A percentile compares a stretch with the other conserved stretches of the same genome.
Evolutionary conservation across 225 moss, liverwort and hornwort genomes (phyloP).

Genomic region (Anthoceros angustus): DNA sequence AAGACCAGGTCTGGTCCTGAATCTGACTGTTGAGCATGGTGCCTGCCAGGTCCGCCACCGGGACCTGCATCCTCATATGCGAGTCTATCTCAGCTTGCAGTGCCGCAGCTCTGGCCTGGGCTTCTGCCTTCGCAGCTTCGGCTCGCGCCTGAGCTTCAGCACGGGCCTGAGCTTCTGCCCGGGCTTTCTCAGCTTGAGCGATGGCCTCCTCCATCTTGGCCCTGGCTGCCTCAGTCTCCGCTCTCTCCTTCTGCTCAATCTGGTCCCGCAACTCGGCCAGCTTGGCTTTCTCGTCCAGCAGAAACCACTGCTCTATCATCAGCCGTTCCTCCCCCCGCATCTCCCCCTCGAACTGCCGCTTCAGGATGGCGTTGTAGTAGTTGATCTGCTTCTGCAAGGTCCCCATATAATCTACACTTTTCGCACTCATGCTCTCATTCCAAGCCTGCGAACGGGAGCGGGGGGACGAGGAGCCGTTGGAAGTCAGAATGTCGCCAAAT

Average conservation of each 20-base stretch:
- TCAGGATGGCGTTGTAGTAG: slow-evolving; percentile 55
- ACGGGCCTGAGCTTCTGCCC: slow-evolving; percentile 52
- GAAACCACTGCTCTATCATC: slow-evolving; percentile 76
- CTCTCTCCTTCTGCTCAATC: slow-evolving; percentile 94
- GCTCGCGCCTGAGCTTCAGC: slow-evolving; percentile 74
- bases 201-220: slow-evolving; percentile 69
- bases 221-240: slow-evolving; percentile 75
- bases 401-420: slow-evolving; percentile 44
- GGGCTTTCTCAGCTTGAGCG: slow-evolving; percentile 68
- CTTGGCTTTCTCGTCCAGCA: slow-evolving; percentile 81
- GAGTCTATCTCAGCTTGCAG: slow-evolving; percentile 43
- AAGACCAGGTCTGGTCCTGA: not conserved
- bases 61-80: slow-evolving; percentile 47
- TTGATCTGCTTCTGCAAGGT: slow-evolving; percentile 59
- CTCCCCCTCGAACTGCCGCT: slow-evolving; percentile 54
- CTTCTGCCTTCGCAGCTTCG: slow-evolving; percentile 30
- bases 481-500: slow-evolving; percentile 12
- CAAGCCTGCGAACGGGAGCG: slow-evolving; percentile 62
- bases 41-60: slow-evolving; percentile 17
- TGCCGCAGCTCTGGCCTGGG: slow-evolving; percentile 43
- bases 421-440: slow-evolving; percentile 64
- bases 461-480: slow-evolving; percentile 18
- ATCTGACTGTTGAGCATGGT: not conserved
- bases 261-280: slow-evolving; percentile 69
- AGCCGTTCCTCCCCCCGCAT: slow-evolving; percentile 91